Evolutionary conservation across 1,139 yeast genomes (phyloP).

Genomic region (Schwanniomyces etchellsii): DNA sequence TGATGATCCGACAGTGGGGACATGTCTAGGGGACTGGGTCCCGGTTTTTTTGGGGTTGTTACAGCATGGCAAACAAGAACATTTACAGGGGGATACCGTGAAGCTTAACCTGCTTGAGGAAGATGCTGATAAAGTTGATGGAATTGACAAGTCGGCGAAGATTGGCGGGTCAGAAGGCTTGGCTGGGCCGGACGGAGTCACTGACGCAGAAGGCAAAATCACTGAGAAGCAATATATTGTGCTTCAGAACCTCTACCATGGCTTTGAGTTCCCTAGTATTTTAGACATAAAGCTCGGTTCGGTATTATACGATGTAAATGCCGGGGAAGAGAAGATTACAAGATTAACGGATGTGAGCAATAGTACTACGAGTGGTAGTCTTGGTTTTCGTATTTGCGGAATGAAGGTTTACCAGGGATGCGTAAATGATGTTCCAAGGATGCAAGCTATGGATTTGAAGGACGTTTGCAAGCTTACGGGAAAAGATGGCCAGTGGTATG

Average conservation of each 20-base stretch:
- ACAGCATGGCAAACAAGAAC: conserved; percentile 6
- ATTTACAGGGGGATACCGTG: conserved; percentile 3
- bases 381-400: conserved; percentile 79
- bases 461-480: conserved; percentile 6
- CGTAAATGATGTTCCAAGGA: conserved; percentile 10
- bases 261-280: conserved; percentile 62
- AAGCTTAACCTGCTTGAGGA: conserved; percentile 5
- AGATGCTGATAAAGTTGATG: neutral
- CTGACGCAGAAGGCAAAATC: neutral
- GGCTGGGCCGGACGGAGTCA: neutral
- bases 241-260: conserved; percentile 63
- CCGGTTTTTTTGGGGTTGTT: conserved; percentile 37
- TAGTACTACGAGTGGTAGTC: conserved; percentile 73
- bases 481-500: conserved; percentile 27
- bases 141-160: conserved; percentile 2
- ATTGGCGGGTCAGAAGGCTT: conserved; percentile 1
- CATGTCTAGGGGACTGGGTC: conserved; percentile 48
- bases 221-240: conserved; percentile 43
- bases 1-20: conserved; percentile 25
- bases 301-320: conserved; percentile 56
- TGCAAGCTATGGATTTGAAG: conserved; percentile 12
- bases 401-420: conserved; percentile 58
- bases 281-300: conserved; percentile 82
- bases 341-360: conserved; percentile 60
- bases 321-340: conserved; percentile 52